Evolutionary conservation across 1,139 yeast species (phyloP).

Genomic region (Scheffersomyces segobiensis): DNA sequence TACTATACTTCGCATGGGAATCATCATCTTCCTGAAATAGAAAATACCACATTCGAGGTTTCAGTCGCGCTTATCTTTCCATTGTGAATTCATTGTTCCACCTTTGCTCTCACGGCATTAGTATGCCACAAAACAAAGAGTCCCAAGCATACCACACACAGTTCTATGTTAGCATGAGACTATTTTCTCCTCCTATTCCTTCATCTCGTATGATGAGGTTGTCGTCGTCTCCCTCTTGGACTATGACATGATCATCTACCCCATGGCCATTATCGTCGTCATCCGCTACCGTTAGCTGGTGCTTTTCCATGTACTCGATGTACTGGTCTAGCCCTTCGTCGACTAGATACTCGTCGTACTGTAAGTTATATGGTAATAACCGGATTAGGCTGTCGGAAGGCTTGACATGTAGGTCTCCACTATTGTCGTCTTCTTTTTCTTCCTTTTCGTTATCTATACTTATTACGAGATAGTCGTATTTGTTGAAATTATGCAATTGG

Average conservation of each 20-base stretch:
- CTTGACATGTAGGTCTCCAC: conserved; percentile 13
- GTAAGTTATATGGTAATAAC: conserved; percentile 34
- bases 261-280: neutral
- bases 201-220: conserved; percentile 11
- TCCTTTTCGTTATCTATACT: conserved; percentile 20
- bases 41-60: neutral
- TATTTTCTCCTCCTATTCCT: conserved; percentile 19
- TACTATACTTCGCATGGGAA: too few relatives aligned
- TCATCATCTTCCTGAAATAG: neutral
- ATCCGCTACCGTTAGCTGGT: conserved; percentile 2
- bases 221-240: conserved; percentile 2
- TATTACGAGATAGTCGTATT: conserved; percentile 30
- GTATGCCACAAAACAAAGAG: neutral
- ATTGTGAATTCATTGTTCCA: neutral
- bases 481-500: conserved; percentile 26
- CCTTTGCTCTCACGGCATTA: neutral
- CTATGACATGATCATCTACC: neutral
- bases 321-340: conserved; percentile 27
- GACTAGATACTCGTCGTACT: conserved; percentile 23
- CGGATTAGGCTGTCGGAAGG: conserved; percentile 22
- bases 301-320: conserved; percentile 8
- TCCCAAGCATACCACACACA: neutral
- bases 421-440: conserved; percentile 9
- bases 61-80: neutral
- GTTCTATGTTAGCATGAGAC: conserved; percentile 10